These are phyloP conservation scores for Xenoacremonium recifei DNA, from an alignment of 2,329 filamentous ascomycete species.

Conservation along the genomic window DNA sequence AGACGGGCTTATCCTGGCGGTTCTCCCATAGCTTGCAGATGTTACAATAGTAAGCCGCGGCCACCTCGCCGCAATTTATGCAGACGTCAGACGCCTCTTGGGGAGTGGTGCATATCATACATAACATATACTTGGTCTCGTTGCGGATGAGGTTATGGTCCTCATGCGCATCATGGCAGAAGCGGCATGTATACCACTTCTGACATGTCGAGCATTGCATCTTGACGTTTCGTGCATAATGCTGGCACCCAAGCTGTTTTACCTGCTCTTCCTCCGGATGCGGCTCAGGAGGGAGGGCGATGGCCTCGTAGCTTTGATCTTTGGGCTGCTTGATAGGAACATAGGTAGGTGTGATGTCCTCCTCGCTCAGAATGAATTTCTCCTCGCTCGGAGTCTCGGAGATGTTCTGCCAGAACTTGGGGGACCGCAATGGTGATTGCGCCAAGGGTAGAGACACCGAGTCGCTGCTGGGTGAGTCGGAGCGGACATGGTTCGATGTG, in stretches of 20 bases:
- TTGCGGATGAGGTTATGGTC: conserved; percentile 76
- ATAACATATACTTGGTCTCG: conserved; percentile 92
- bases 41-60: conserved; percentile 88
- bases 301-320: conserved; percentile 45
- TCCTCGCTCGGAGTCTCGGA: conserved; percentile 37
- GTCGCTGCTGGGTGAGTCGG: conserved; percentile 13
- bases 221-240: conserved; percentile 96
- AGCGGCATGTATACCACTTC: conserved; percentile 90
- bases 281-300: conserved; percentile 16
- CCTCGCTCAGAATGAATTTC: conserved; percentile 51
- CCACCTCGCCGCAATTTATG: conserved; percentile 69
- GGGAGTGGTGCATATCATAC: conserved; percentile 88
- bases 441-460: conserved; percentile 33
- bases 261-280: conserved; percentile 30
- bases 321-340: conserved; percentile 51
- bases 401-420: conserved; percentile 58
- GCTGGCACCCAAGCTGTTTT: conserved; percentile 72
- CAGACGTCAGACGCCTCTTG: conserved; percentile 81
- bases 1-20: conserved; percentile 84
- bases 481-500: conserved; percentile 13
- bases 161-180: conserved; percentile 86
- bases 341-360: conserved; percentile 68
- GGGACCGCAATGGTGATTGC: conserved; percentile 42
- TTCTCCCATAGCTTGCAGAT: conserved; percentile 98
- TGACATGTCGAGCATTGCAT: conserved; percentile 88